Base-by-base conservation (phyloP, 2,329 filamentous ascomycete species). In the Hirsutella minnesotensis region DNA sequence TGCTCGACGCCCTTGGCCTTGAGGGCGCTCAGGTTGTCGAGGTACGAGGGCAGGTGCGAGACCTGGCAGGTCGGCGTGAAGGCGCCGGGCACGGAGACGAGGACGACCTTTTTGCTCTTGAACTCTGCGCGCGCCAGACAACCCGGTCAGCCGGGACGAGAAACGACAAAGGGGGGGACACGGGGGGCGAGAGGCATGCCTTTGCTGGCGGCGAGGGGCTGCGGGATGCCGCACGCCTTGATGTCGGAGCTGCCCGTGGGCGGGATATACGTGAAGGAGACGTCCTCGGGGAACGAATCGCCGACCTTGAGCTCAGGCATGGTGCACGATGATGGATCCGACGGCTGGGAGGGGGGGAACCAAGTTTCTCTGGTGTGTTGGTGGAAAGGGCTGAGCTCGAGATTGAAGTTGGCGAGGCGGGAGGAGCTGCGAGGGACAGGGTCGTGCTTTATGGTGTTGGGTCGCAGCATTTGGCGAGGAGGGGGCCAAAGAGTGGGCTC, bases 1-100 rank as follows among this genome's bases (percentile, higher is more conserved):
- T 83, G 65, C 64, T 94, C 87, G 52, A 94, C 83, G 55, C 85
- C 86, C 74, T 90, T 90, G 59, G 69, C 68, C 68, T 80, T 81
- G 64, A 94, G 72, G 58, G 81, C 70, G 42, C 76, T 69, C 52
- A 81, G 67, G 61, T 86, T 81, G 63, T 76, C 66, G 54, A 90
- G 76, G 74, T 87, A 94, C 48, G 83, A 82, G 47, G 86, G 83
- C 47, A 94, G 70, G 69, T 94, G 87, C 62, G 74, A 73, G 57
- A 78, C 82, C 53, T 85, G 83, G 77, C 88, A 94, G 55, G 84
- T 84, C 22, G 87, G 86, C 35, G 86, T 94, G 74, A 94, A 94
- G 54, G 86, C 86, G 52, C 82, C 81, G 64, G 68, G 72, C 41
- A 77, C 70, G 47, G 73, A 65, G 54, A 77, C 69, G 49, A 77